These are phyloP conservation scores for Flaveria linearis DNA, from an alignment of 129 eudicot species.

Conservation along the genomic window DNA sequence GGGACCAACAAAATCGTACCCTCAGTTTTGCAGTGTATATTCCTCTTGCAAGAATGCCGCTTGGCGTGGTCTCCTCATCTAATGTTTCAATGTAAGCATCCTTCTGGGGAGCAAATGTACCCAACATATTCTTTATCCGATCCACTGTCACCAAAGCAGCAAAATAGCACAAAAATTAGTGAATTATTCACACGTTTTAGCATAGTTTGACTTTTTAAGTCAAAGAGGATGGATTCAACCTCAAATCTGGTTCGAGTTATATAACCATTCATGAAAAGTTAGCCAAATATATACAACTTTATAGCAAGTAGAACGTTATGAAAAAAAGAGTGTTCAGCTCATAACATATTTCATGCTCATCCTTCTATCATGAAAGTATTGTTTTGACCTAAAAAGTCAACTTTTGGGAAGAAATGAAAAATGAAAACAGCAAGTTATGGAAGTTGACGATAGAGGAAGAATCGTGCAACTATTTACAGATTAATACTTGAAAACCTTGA, in stretches of 20 bases:
- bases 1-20: slow-evolving; percentile 41
- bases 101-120: slow-evolving; percentile 82
- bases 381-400: slow-evolving; percentile 17
- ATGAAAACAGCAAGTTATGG: background rate
- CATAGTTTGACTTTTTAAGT: slow-evolving; percentile 21
- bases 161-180: background rate
- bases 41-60: slow-evolving; percentile 87
- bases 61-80: slow-evolving; percentile 84
- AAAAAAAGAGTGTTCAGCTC: background rate
- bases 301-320: background rate
- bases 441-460: background rate
- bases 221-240: slow-evolving; percentile 14
- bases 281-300: background rate
- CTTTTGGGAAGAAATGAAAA: background rate
- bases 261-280: background rate
- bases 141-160: slow-evolving; percentile 55
- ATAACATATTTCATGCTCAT: slow-evolving; percentile 1
- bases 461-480: background rate
- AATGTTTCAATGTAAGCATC: slow-evolving; percentile 68
- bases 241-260: background rate
- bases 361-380: background rate
- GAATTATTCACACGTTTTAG: background rate
- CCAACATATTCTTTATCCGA: slow-evolving; percentile 76
- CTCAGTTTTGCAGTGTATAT: slow-evolving; percentile 71
- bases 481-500: background rate